phyloP scores from a whole-genome alignment of 306 rosid genomes.

The Elaeagnus macrophylla region DNA sequence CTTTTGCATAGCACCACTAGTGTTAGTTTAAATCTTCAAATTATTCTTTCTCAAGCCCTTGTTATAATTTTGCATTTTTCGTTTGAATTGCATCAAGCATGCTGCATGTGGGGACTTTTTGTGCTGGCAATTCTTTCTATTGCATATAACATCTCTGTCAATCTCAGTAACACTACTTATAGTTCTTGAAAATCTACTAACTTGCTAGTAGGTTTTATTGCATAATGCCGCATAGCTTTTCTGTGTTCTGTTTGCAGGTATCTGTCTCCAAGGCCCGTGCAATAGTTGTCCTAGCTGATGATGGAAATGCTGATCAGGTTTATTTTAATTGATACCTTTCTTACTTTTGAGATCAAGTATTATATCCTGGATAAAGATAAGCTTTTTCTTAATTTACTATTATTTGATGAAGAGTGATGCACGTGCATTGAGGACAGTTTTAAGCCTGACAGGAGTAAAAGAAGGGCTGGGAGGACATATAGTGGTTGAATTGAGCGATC shows the following conservation, averaged over 20 bases:
- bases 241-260: constrained; percentile 37
- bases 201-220: neutral
- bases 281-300: constrained; percentile 81
- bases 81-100: too few relatives aligned
- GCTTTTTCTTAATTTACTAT: constrained; percentile 17
- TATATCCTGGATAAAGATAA: constrained; percentile 9
- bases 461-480: constrained; percentile 83
- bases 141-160: too few relatives aligned
- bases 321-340: constrained; percentile 11
- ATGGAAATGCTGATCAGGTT: constrained; percentile 97
- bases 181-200: too few relatives aligned
- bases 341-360: constrained; percentile 11
- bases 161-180: too few relatives aligned
- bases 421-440: constrained; percentile 80
- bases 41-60: too few relatives aligned
- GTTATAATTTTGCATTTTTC: too few relatives aligned
- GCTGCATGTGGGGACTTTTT: too few relatives aligned
- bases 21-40: too few relatives aligned
- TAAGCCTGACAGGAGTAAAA: constrained; percentile 82
- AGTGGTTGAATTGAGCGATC: constrained; percentile 83
- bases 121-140: too few relatives aligned
- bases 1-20: too few relatives aligned
- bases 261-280: constrained; percentile 93
- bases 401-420: constrained; percentile 78
- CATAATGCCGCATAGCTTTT: constrained; percentile 7